Percentiles rank a stretch among this genome's conserved stretches.
phyloP scores from a whole-genome alignment of 1,284 basidiomycete genomes.

The Ganoderma resinaceum region DNA sequence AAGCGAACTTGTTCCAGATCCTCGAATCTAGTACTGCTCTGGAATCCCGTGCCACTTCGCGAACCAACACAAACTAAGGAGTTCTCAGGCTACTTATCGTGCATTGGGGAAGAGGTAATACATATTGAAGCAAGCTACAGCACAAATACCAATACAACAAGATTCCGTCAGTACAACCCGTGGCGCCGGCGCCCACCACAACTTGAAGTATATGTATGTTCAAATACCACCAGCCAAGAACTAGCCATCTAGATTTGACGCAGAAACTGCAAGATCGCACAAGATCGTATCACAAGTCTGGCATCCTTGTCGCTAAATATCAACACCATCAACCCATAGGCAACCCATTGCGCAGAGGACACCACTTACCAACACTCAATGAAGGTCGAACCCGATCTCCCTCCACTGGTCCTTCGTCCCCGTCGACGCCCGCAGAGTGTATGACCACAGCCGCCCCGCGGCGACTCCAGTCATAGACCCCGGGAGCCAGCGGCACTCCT shows the following conservation, averaged over 20 bases:
- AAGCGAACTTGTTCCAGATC: no score
- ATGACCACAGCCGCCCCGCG: constrained; percentile 14
- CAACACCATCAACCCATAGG: neutral
- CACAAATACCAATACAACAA: neutral
- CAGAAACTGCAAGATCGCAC: neutral
- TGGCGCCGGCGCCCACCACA: neutral
- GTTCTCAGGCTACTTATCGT: no score
- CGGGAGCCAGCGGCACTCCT: constrained; percentile 23
- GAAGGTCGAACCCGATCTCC: neutral
- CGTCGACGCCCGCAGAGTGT: constrained; percentile 8
- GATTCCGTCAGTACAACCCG: neutral
- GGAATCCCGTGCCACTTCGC: no score
- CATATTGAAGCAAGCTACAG: neutral
- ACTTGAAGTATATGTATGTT: no score
- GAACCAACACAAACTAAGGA: no score
- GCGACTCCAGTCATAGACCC: constrained; percentile 18
- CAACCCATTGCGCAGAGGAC: neutral
- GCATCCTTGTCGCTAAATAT: neutral
- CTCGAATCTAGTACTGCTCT: no score
- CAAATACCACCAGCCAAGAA: neutral
- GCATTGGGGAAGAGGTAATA: neutral
- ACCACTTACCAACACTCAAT: neutral
- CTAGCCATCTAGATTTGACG: neutral
- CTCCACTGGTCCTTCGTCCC: constrained; percentile 1
- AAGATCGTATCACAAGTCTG: neutral